phyloP scores from a whole-genome alignment of 2,329 filamentous ascomycete species.

The Colletotrichum sp. region DNA sequence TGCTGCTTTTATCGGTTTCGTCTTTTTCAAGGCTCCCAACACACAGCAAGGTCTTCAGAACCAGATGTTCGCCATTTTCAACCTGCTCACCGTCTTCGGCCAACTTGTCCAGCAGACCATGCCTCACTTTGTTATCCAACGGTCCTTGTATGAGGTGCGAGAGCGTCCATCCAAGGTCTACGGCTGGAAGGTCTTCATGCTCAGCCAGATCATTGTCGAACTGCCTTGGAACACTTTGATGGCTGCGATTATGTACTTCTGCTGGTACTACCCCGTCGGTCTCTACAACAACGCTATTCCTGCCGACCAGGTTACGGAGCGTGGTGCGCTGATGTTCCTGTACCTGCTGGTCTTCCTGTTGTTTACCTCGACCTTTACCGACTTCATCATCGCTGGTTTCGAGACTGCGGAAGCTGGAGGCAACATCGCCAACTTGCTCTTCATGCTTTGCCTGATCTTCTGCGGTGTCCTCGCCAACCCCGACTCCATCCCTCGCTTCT shows the following conservation, averaged over 20 bases:
- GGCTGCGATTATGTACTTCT: conserved; percentile 77
- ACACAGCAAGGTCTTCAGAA: conserved; percentile 82
- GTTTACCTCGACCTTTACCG: conserved; percentile 82
- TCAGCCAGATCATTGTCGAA: conserved; percentile 83
- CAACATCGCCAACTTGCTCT: conserved; percentile 77
- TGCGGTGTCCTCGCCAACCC: conserved; percentile 75
- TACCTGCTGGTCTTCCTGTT: conserved; percentile 77
- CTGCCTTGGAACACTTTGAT: conserved; percentile 83
- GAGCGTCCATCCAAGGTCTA: conserved; percentile 87
- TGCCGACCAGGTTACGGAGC: conserved; percentile 66
- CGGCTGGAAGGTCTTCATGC: conserved; percentile 84
- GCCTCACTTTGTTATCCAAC: conserved; percentile 85
- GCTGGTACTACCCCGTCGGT: conserved; percentile 87
- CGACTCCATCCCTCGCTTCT: conserved; percentile 70
- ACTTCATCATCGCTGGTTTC: conserved; percentile 77
- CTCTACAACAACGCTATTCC: conserved; percentile 72
- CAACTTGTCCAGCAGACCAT: conserved; percentile 81
- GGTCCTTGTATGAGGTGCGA: conserved; percentile 82
- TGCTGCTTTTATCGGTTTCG: conserved; percentile 81
- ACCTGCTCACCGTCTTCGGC: conserved; percentile 81
- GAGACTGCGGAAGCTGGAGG: conserved; percentile 77
- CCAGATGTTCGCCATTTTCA: conserved; percentile 86
- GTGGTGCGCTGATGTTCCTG: conserved; percentile 81
- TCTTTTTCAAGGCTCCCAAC: conserved; percentile 75
- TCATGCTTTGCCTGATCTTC: conserved; percentile 77